These are phyloP conservation scores for Arachnomyces sp. DNA, from an alignment of 2,329 filamentous ascomycete genomes.

Conservation along the genomic window DNA sequence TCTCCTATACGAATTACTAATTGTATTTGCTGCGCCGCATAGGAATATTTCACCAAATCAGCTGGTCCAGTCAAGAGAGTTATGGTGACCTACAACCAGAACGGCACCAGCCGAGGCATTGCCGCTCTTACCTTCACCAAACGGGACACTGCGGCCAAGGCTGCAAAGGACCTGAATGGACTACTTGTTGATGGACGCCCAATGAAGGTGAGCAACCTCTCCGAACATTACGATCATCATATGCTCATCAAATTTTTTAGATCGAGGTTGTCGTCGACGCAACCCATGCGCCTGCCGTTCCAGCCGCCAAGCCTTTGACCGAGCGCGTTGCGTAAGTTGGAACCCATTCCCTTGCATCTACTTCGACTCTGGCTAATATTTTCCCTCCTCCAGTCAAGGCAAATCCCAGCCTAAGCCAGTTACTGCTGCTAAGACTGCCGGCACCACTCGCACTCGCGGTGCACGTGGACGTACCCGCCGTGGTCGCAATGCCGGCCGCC, in stretches of 20 bases:
- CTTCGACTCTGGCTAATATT: conserved; percentile 4
- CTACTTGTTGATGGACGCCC: conserved; percentile 81
- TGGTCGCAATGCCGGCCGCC: conserved; percentile 55
- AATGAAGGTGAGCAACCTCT: conserved; percentile 63
- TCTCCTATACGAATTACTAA: conserved; percentile 33
- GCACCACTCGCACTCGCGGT: conserved; percentile 31
- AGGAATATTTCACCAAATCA: conserved; percentile 92
- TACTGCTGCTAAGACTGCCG: conserved; percentile 60
- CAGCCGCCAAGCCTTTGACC: conserved; percentile 63
- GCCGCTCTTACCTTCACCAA: conserved; percentile 82
- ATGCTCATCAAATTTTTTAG: conserved; percentile 34
- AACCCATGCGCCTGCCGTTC: conserved; percentile 58
- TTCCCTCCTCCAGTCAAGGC: conserved; percentile 41
- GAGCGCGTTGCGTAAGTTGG: conserved; percentile 67
- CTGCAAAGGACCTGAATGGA: conserved; percentile 75
- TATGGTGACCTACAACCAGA: conserved; percentile 85
- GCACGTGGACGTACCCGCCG: conserved; percentile 45
- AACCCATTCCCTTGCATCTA: conserved; percentile 8
- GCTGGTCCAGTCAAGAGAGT: conserved; percentile 87
- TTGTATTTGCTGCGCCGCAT: conserved; percentile 44
- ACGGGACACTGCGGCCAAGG: conserved; percentile 72
- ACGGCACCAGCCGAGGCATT: conserved; percentile 82
- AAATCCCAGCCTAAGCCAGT: conserved; percentile 74
- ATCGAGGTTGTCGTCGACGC: conserved; percentile 87
- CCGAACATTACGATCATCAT: not conserved